Percentiles rank a stretch among this genome's conserved stretches.
Conservation (phyloP, 257 asterid genomes). For the Prunella vulgaris region DNA sequence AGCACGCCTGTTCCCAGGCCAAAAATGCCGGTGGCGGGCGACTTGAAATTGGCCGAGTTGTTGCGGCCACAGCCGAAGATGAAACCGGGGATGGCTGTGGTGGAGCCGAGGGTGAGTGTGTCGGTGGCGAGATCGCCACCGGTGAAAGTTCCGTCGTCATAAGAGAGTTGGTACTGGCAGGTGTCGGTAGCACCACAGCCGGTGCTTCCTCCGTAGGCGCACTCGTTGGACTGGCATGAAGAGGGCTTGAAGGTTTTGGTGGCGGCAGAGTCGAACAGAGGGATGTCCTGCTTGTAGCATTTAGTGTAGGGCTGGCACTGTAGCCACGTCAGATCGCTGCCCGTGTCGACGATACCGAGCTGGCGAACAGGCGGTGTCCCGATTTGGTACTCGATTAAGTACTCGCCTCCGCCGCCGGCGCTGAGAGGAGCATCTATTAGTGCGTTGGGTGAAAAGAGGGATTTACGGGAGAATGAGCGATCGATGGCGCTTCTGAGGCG, state of each 20-base stretch:
- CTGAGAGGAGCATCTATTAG: not conserved
- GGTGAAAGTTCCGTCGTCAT: not conserved
- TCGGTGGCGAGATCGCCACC: not conserved
- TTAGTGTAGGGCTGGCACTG: not conserved
- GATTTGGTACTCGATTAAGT: not conserved
- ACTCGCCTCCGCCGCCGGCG: not conserved
- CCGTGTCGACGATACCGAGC: not conserved
- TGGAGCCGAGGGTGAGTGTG: not conserved
- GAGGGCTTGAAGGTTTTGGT: not conserved
- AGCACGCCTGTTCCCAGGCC: not conserved
- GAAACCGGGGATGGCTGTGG: not conserved
- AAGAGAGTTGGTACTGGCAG: not conserved
- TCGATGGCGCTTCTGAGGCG: no score
- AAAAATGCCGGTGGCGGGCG: not conserved
- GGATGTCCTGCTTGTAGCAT: not conserved
- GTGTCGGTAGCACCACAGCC: not conserved
- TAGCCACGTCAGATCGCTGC: not conserved
- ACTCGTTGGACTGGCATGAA: not conserved
- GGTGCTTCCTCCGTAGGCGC: not conserved
- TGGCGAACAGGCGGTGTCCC: not conserved
- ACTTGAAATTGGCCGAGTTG: conserved; percentile 35
- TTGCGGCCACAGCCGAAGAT: not conserved
- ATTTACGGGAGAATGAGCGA: no score
- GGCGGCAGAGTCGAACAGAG: not conserved
- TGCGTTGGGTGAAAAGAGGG: no score